Evolutionary conservation across 208 protist genomes (phyloP).

Genomic region (Leishmania mexicana): DNA sequence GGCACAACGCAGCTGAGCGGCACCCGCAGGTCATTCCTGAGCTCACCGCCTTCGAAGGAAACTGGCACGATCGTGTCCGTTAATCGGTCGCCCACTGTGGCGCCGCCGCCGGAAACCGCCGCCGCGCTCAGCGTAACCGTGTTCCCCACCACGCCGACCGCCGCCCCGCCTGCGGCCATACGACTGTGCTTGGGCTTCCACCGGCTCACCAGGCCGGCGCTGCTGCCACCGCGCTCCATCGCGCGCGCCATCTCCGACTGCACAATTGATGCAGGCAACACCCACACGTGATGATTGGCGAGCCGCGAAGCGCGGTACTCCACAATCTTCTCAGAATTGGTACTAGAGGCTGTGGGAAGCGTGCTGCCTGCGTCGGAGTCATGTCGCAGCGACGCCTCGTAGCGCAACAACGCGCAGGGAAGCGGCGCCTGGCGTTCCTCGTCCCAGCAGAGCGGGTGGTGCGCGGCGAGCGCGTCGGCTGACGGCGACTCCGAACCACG

Average conservation of each 20-base stretch:
- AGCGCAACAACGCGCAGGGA: constrained; percentile 20
- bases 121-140: constrained; percentile 15
- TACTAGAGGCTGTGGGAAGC: not conserved
- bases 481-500: constrained; percentile 21
- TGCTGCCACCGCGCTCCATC: not conserved
- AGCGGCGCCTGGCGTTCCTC: constrained; percentile 29
- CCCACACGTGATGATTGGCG: constrained; percentile 65
- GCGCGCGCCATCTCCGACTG: constrained; percentile 29
- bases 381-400: not conserved
- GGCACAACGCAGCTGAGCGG: constrained; percentile 72
- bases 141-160: constrained; percentile 72
- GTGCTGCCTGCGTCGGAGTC: not conserved
- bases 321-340: constrained; percentile 15
- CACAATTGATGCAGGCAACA: constrained; percentile 34
- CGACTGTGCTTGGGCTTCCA: constrained; percentile 79
- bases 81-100: constrained; percentile 30
- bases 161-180: constrained; percentile 46
- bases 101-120: not conserved
- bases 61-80: constrained; percentile 41
- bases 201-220: constrained; percentile 18
- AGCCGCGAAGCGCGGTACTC: constrained; percentile 53
- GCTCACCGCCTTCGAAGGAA: constrained; percentile 55
- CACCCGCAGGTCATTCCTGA: constrained; percentile 61
- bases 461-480: not conserved
- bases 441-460: constrained; percentile 64